phyloP scores from a whole-genome alignment of 768 basidiomycete species.

The Leccinum pellstonianum region DNA sequence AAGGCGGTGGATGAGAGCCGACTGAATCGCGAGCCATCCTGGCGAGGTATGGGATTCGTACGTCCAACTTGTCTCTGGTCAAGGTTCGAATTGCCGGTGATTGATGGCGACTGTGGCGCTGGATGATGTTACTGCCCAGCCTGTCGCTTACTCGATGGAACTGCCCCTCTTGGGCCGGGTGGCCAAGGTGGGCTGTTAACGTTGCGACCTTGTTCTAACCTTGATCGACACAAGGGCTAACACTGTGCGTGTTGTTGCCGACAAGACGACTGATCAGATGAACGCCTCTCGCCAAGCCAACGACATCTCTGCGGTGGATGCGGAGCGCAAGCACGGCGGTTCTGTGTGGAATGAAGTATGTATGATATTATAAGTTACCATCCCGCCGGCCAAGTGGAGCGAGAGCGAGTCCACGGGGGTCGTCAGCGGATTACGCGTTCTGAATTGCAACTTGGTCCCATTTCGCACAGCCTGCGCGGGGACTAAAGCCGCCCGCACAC shows the following conservation, averaged over 20 bases:
- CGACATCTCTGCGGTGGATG: not conserved
- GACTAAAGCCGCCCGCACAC: slow-evolving; percentile 21
- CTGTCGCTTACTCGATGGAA: slow-evolving; percentile 9
- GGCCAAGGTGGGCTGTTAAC: slow-evolving; percentile 23
- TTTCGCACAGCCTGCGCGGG: slow-evolving; percentile 24
- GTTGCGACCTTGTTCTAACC: slow-evolving; percentile 28
- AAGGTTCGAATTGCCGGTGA: slow-evolving; percentile 3
- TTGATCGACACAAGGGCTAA: not conserved
- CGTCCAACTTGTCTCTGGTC: not conserved
- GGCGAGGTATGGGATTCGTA: not conserved
- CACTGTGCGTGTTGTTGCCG: slow-evolving; percentile 13
- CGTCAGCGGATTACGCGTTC: slow-evolving; percentile 1
- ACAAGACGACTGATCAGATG: slow-evolving; percentile 5
- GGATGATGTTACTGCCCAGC: slow-evolving; percentile 18
- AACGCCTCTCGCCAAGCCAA: not conserved
- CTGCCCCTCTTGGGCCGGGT: slow-evolving; percentile 14
- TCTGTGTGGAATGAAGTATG: not conserved
- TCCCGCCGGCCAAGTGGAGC: not conserved
- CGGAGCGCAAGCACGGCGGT: not conserved
- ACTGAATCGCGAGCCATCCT: not conserved
- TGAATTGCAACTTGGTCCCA: not conserved
- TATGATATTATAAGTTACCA: not conserved
- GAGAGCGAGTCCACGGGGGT: slow-evolving; percentile 1
- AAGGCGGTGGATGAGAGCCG: not conserved
- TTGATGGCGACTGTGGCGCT: slow-evolving; percentile 30